Evolutionary conservation across 257 asterid genomes (phyloP).

Genomic region (Mitragyna speciosa): DNA sequence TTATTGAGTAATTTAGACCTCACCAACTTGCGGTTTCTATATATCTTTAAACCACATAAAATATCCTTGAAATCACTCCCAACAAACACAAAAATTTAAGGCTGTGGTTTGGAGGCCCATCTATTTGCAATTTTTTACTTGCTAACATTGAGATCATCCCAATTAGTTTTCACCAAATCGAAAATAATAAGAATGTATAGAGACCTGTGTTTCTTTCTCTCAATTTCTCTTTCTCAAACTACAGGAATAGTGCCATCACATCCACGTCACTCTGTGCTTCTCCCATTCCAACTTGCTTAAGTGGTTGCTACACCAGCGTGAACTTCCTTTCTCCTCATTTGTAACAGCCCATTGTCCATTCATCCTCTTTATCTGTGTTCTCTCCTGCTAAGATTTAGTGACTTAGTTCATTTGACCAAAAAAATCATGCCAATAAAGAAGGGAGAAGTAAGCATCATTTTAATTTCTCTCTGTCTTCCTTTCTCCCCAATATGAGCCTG

Average conservation of each 20-base stretch:
- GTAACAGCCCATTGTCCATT: neutral
- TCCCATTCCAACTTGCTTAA: conserved; percentile 16
- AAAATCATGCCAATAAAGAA: conserved; percentile 34
- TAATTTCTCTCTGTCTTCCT: neutral
- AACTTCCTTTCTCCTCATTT: conserved; percentile 3
- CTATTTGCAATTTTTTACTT: neutral
- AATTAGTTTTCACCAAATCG: conserved; percentile 2
- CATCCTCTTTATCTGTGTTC: conserved; percentile 1
- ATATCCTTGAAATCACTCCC: conserved; percentile 5
- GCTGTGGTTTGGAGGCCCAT: conserved; percentile 13
- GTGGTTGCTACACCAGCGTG: conserved; percentile 4
- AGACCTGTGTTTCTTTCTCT: neutral
- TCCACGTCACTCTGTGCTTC: conserved; percentile 18
- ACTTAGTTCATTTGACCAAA: neutral
- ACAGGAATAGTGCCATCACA: conserved; percentile 14
- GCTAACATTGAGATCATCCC: conserved; percentile 12
- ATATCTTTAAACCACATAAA: neutral
- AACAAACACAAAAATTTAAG: conserved; percentile 23
- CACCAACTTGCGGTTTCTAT: conserved; percentile 19
- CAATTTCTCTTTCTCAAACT: neutral
- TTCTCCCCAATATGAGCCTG: neutral
- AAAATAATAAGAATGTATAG: neutral
- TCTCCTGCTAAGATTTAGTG: neutral
- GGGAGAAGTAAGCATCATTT: conserved; percentile 40
- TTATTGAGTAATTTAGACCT: neutral